phyloP scores from a whole-genome alignment of 805 yeast genomes.

The Geotrichum ghanense region DNA sequence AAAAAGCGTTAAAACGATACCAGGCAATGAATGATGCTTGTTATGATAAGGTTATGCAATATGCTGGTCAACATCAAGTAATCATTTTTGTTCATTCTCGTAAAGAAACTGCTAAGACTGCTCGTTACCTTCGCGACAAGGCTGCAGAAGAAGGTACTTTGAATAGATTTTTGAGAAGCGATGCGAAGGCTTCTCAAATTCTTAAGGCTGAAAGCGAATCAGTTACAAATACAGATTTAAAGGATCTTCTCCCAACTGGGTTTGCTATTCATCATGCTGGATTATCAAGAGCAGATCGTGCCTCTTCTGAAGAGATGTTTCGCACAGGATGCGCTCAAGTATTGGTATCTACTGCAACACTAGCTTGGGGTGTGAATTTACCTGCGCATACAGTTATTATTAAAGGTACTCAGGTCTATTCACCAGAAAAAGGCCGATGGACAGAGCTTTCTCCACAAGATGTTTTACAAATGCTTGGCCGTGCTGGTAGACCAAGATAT shows the following conservation, averaged over 20 bases:
- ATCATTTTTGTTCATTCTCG: conserved; percentile 90
- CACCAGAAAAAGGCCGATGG: conserved; percentile 87
- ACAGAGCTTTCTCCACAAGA: conserved; percentile 90
- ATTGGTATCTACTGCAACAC: conserved; percentile 80
- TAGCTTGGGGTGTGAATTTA: conserved; percentile 95
- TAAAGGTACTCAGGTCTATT: conserved; percentile 87
- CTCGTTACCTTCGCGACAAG: conserved; percentile 56
- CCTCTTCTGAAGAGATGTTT: conserved; percentile 71
- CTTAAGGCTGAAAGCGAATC: conserved; percentile 50
- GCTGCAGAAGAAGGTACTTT: conserved; percentile 44
- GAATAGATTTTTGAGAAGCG: conserved; percentile 34
- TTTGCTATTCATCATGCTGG: conserved; percentile 94
- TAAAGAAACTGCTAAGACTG: conserved; percentile 81
- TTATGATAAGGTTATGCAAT: conserved; percentile 62
- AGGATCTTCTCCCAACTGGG: conserved; percentile 54
- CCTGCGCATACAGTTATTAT: conserved; percentile 93
- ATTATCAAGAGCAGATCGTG: conserved; percentile 56
- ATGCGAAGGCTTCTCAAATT: conserved; percentile 51
- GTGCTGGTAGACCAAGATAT: conserved; percentile 95
- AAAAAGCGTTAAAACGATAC: conserved; percentile 61
- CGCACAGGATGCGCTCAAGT: conserved; percentile 81
- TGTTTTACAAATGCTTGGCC: conserved; percentile 91
- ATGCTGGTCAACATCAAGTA: conserved; percentile 58
- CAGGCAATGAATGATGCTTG: conserved; percentile 88
- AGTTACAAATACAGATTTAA: conserved; percentile 41